A percentile compares a stretch with the other conserved stretches of the same genome.
Evolutionary conservation across 2,329 filamentous ascomycete species (phyloP).

Genomic region (Arthrinium phaeospermum): DNA sequence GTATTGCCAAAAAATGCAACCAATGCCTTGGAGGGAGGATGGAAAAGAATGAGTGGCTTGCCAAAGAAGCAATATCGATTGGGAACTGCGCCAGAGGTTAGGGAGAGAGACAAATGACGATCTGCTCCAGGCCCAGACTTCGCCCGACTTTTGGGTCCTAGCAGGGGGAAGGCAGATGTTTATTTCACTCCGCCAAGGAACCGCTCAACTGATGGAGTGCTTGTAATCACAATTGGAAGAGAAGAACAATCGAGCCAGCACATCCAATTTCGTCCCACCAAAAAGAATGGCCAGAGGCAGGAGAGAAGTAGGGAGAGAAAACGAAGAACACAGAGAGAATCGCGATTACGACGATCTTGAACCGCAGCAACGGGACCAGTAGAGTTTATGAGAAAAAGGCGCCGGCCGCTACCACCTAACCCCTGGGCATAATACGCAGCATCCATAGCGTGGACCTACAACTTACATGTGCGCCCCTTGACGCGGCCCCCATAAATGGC

Average conservation of each 20-base stretch:
- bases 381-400: constrained; percentile 17
- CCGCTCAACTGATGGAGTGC: not conserved
- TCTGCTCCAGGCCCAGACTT: constrained; percentile 4
- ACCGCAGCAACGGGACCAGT: constrained; percentile 14
- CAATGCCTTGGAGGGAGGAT: not conserved
- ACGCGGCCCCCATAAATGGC: constrained; percentile 7
- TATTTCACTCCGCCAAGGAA: not conserved
- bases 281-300: constrained; percentile 2
- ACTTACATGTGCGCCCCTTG: constrained; percentile 5
- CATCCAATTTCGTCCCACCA: not conserved
- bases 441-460: constrained; percentile 7
- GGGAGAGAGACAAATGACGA: constrained; percentile 12
- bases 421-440: not conserved
- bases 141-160: not conserved
- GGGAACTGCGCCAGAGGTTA: not conserved
- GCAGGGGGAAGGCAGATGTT: not conserved
- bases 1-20: not conserved
- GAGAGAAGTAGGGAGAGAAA: not conserved
- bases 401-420: not conserved
- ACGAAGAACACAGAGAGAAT: constrained; percentile 6
- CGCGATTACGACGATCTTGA: constrained; percentile 3
- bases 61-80: not conserved
- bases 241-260: not conserved
- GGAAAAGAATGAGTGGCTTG: not conserved
- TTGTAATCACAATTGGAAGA: not conserved